phyloP scores from a whole-genome alignment of 768 basidiomycete genomes.

The Artomyces pyxidatus region DNA sequence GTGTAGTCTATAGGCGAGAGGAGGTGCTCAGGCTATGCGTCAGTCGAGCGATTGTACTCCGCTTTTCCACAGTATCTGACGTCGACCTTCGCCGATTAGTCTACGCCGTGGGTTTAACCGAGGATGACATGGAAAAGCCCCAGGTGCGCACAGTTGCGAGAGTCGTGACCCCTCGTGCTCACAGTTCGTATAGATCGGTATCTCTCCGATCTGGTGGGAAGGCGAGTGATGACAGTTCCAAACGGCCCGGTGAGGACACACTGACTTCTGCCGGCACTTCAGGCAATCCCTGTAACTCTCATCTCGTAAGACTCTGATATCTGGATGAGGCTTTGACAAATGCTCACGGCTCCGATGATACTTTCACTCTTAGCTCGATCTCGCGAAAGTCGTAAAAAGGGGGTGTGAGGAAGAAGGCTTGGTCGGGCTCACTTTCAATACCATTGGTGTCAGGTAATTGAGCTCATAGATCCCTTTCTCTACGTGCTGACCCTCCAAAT shows the following conservation, averaged over 20 bases:
- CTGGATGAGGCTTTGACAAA: no score
- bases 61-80: neutral
- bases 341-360: neutral
- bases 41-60: slow-evolving; percentile 22
- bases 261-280: no score
- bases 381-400: slow-evolving; percentile 72
- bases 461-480: neutral
- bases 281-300: slow-evolving; percentile 85
- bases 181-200: slow-evolving; percentile 54
- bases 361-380: slow-evolving; percentile 52
- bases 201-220: slow-evolving; percentile 90
- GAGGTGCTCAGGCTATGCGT: slow-evolving; percentile 86
- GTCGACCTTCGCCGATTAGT: slow-evolving; percentile 37
- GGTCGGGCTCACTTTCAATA: slow-evolving; percentile 78
- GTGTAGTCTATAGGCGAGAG: slow-evolving; percentile 36
- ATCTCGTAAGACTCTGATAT: slow-evolving; percentile 51
- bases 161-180: slow-evolving; percentile 1
- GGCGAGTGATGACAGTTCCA: slow-evolving; percentile 46
- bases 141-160: slow-evolving; percentile 36
- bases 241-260: no score
- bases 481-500: neutral
- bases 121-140: slow-evolving; percentile 78
- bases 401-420: slow-evolving; percentile 77
- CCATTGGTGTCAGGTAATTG: slow-evolving; percentile 70
- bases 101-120: slow-evolving; percentile 69